Conservation (phyloP, 306 rosid genomes). For the Arachis stenosperma region DNA sequence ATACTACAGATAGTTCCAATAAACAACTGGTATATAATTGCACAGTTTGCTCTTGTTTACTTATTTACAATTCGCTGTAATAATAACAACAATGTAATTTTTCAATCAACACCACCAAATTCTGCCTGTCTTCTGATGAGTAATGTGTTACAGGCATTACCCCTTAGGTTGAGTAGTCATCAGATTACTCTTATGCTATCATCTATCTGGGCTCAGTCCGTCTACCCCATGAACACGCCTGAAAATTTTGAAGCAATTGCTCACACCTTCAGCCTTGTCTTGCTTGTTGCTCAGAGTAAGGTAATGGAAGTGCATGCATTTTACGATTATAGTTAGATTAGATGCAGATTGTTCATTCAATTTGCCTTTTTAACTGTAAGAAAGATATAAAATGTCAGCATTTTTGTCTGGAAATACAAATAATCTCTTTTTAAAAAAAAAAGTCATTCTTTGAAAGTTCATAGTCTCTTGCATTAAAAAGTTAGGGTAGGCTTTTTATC, state of each 20-base stretch:
- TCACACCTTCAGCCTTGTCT: slow-evolving; percentile 86
- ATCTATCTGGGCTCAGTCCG: slow-evolving; percentile 85
- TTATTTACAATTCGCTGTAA: slow-evolving; percentile 14
- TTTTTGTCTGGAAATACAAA: slow-evolving; percentile 7
- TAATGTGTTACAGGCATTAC: slow-evolving; percentile 59
- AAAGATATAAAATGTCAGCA: background rate
- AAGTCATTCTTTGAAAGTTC: too few relatives aligned
- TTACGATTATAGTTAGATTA: slow-evolving; percentile 4
- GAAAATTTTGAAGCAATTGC: slow-evolving; percentile 94
- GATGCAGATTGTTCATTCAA: background rate
- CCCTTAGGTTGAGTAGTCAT: slow-evolving; percentile 86
- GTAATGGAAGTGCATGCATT: slow-evolving; percentile 46
- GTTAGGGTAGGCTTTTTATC: slow-evolving; percentile 7
- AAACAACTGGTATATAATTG: slow-evolving; percentile 61
- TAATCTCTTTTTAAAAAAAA: too few relatives aligned
- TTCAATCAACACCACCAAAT: slow-evolving; percentile 30
- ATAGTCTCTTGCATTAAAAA: too few relatives aligned
- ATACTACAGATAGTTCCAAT: slow-evolving; percentile 33
- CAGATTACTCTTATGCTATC: slow-evolving; percentile 88
- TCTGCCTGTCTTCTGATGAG: slow-evolving; percentile 32
- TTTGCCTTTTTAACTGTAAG: slow-evolving; percentile 5
- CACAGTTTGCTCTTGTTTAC: slow-evolving; percentile 2
- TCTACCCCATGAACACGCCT: slow-evolving; percentile 75
- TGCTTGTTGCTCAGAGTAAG: slow-evolving; percentile 87
- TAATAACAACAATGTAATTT: slow-evolving; percentile 9